Evolutionary conservation across 2,329 filamentous ascomycete species (phyloP).

Genomic region (Samsoniella hepiali): DNA sequence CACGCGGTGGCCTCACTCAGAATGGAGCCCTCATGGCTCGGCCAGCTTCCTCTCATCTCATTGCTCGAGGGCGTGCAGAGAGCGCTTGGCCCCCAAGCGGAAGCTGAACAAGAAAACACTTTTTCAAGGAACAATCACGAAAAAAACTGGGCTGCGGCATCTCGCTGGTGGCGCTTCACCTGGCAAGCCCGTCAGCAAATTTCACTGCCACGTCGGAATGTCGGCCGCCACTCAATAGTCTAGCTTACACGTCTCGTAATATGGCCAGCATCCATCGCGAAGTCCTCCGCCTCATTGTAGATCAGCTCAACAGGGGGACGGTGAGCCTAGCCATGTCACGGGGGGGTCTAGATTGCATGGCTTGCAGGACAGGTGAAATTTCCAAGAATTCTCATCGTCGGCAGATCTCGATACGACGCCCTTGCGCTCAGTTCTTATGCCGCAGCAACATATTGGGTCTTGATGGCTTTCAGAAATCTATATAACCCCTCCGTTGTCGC

Average conservation of each 20-base stretch:
- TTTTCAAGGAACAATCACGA: background rate
- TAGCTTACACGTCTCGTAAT: background rate
- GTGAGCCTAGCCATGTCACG: background rate
- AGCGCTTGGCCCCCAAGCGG: no score
- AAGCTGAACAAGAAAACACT: no score
- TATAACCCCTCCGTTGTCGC: background rate
- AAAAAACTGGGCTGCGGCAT: background rate
- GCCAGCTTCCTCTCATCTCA: background rate
- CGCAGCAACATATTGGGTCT: background rate
- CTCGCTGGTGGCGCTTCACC: background rate
- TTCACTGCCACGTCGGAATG: background rate
- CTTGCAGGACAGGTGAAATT: background rate
- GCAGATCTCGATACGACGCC: background rate
- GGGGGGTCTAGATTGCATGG: background rate
- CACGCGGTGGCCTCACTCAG: background rate
- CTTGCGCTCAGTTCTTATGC: background rate
- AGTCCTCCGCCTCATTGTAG: background rate
- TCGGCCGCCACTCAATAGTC: background rate
- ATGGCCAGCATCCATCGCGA: background rate
- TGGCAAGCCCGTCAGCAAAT: background rate
- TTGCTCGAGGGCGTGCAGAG: no score
- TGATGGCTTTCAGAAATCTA: background rate
- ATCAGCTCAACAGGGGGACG: background rate
- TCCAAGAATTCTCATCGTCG: background rate
- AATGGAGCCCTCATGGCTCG: background rate